These are phyloP conservation scores for Phytophthora meadii DNA, from an alignment of 352 stramenopile species.

Conservation along the genomic window DNA sequence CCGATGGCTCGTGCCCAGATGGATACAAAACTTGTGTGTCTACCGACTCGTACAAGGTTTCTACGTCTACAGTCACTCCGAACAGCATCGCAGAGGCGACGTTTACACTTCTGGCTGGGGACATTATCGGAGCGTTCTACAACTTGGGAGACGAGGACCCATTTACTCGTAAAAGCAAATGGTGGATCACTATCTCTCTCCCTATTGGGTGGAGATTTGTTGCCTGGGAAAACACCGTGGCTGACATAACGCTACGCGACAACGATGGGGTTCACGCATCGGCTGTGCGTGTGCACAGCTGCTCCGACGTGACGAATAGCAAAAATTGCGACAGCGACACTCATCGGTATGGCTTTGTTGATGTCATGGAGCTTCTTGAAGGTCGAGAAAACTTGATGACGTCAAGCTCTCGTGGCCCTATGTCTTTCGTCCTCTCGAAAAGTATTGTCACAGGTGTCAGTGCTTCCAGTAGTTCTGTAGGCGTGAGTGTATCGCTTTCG, in stretches of 20 bases:
- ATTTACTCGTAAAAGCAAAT: constrained; percentile 52
- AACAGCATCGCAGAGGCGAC: constrained; percentile 70
- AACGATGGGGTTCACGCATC: constrained; percentile 24
- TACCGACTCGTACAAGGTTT: constrained; percentile 78
- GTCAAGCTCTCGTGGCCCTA: constrained; percentile 50
- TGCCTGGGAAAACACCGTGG: constrained; percentile 61
- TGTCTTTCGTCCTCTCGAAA: constrained; percentile 61
- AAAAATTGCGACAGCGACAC: constrained; percentile 52
- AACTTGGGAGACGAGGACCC: constrained; percentile 70
- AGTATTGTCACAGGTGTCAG: constrained; percentile 69
- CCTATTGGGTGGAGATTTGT: constrained; percentile 76
- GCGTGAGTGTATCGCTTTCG: constrained; percentile 58
- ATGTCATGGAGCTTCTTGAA: constrained; percentile 68
- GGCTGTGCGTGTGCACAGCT: constrained; percentile 51
- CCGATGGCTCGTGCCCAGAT: constrained; percentile 56
- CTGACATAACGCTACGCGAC: constrained; percentile 54
- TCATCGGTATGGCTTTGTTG: constrained; percentile 67
- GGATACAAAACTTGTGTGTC: constrained; percentile 77
- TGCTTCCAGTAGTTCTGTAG: constrained; percentile 37
- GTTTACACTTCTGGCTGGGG: constrained; percentile 76
- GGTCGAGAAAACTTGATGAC: constrained; percentile 59
- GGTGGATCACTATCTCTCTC: constrained; percentile 79
- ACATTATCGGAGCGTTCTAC: constrained; percentile 76
- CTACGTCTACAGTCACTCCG: constrained; percentile 57
- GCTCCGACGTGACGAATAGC: constrained; percentile 51